Conservation (phyloP, 2,329 filamentous ascomycete species). For the Pyrenochaeta sp. region DNA sequence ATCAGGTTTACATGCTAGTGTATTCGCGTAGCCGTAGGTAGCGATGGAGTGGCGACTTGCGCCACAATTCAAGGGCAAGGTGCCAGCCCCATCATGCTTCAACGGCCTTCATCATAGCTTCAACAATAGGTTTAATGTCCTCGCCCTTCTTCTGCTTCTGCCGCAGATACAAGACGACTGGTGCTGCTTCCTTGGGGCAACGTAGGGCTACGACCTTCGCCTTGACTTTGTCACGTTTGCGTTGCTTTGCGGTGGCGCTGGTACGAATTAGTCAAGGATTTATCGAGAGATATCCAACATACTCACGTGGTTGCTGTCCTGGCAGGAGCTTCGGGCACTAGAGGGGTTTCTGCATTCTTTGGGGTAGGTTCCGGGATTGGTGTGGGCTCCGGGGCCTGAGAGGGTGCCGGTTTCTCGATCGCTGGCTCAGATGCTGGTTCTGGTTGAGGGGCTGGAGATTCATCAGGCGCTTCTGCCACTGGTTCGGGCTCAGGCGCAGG, state of each 20-base stretch:
- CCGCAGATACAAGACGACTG: conserved; percentile 24
- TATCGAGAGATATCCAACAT: too few species aligned
- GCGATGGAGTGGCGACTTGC: background rate
- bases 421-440: background rate
- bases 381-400: background rate
- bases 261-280: background rate
- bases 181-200: conserved; percentile 17
- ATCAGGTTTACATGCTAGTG: background rate
- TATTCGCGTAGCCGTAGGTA: background rate
- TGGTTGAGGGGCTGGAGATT: background rate
- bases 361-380: background rate
- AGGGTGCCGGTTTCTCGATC: background rate
- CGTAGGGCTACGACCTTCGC: conserved; percentile 7
- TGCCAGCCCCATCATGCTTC: conserved; percentile 13
- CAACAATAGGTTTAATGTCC: conserved; percentile 29
- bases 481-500: conserved; percentile 3
- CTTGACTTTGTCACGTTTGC: conserved; percentile 18
- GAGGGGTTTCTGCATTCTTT: conserved; percentile 5
- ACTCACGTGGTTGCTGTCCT: background rate
- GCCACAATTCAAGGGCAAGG: conserved; percentile 7
- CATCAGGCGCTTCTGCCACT: background rate
- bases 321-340: background rate
- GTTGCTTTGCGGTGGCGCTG: background rate
- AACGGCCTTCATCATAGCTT: conserved; percentile 12
- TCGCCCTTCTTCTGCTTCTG: conserved; percentile 34